Base-by-base conservation (phyloP, 2,329 filamentous ascomycete species). In the Dothidotthia symphoricarpi region DNA sequence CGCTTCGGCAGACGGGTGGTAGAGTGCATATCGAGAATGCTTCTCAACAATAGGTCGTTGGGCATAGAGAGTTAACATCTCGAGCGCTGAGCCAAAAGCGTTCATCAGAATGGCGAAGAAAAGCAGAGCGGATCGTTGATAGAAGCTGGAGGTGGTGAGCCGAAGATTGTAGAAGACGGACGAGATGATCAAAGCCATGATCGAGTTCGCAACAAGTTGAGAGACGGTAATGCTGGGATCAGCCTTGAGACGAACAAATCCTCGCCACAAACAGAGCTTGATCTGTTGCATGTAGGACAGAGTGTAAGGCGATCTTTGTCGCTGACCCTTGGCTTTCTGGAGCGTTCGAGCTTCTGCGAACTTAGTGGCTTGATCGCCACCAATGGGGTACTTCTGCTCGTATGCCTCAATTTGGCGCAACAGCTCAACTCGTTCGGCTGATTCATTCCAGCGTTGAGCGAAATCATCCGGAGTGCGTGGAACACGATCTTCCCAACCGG, bases 41-140 rank as follows among this genome's bases (percentile, higher is more conserved):
- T 95, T 95, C 62, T 95, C 88, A 43, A 96, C 88, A 55, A 95
- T 95, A 1, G 86, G 85, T 25, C 90, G 84, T 77, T 95, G 89
- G 2, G 86, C 80, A 61, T 93, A 96, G 4, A 95, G 76, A 0
- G 86, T 89, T 24, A 93, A 68, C 61, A 95, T 93, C 75, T 93
- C 88, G 26, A 93, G 76, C 39, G 85, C 85, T 61, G 81, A 85
- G 45, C 83, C 77, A 58, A 94, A 93, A 31, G 87, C 88, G 65
- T 93, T 94, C 72, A 93, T 82, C 43, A 95, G 73, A 57, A 89
- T 82, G 51, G 87, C 86, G 61, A 95, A 93, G 78, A 95, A 95
- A 35, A 95, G 73, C 16, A 95, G 75, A 29, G 86, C 83, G 49
- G 85, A 86, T 45, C 88, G 81, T 55, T 80, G 77, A 71, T 83